Evolutionary conservation across 345 rosid species (phyloP).

Genomic region (Lepidium aucheri): DNA sequence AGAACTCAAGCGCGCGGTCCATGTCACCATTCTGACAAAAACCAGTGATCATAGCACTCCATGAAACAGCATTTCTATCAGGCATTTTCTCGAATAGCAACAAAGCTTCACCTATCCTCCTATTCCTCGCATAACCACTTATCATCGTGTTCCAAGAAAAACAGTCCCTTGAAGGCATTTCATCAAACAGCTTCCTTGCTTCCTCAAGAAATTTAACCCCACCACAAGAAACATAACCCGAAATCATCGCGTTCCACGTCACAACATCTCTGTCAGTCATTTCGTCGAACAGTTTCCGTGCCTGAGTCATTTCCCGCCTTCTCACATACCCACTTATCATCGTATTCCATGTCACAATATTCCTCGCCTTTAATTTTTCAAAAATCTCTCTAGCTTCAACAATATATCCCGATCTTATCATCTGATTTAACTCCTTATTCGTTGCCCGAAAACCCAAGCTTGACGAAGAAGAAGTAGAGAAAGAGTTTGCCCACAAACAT

Average conservation of each 20-base stretch:
- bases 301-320: constrained; percentile 36
- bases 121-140: constrained; percentile 59
- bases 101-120: constrained; percentile 48
- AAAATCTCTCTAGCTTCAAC: constrained; percentile 47
- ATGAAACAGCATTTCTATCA: constrained; percentile 37
- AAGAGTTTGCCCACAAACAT: neutral
- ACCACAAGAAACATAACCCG: constrained; percentile 48
- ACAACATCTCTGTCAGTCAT: constrained; percentile 52
- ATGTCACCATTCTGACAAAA: constrained; percentile 46
- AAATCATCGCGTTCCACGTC: constrained; percentile 62
- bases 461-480: constrained; percentile 10
- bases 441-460: constrained; percentile 21
- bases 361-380: constrained; percentile 28
- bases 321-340: constrained; percentile 52
- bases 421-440: constrained; percentile 40
- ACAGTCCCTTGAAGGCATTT: constrained; percentile 26
- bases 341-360: constrained; percentile 59
- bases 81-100: constrained; percentile 48
- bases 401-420: constrained; percentile 38
- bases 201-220: constrained; percentile 30
- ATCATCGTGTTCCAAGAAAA: constrained; percentile 73
- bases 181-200: constrained; percentile 27
- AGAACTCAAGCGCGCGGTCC: constrained; percentile 36
- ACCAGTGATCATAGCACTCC: constrained; percentile 58
- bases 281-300: constrained; percentile 49